These are phyloP conservation scores for Chlamydomonas asymmetrica DNA, from an alignment of 139 green algal genomes.

Conservation along the genomic window DNA sequence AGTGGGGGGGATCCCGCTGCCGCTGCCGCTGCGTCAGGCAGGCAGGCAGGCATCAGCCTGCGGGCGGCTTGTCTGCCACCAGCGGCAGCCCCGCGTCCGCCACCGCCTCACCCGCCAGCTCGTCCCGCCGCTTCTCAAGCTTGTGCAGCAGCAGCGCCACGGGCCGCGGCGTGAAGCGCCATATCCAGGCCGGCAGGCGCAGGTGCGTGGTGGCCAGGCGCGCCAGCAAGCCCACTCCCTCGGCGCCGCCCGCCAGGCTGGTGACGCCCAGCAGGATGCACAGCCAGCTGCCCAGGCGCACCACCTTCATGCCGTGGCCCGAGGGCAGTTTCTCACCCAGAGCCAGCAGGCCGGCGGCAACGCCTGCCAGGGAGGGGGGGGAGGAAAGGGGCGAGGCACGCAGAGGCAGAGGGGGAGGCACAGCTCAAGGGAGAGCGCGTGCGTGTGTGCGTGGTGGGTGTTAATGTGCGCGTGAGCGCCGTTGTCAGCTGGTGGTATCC, in stretches of 20 bases:
- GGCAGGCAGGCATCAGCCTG: too few species aligned
- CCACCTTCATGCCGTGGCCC: conserved; percentile 6
- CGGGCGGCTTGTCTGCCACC: not conserved
- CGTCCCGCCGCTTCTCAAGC: not conserved
- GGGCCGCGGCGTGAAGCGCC: conserved; percentile 7
- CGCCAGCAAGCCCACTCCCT: too few species aligned
- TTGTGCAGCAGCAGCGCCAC: not conserved
- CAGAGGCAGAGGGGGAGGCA: not conserved
- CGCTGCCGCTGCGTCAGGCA: too few species aligned
- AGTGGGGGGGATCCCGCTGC: too few species aligned
- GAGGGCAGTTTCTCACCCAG: conserved; percentile 71
- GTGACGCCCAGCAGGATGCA: conserved; percentile 57
- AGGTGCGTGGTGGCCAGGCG: conserved; percentile 10
- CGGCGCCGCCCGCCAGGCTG: conserved; percentile 45
- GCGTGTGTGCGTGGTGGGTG: too few species aligned
- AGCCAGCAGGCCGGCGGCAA: conserved; percentile 70
- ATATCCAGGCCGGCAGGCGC: not conserved
- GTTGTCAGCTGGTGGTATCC: not conserved
- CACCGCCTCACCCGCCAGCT: not conserved
- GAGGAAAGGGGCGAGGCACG: not conserved
- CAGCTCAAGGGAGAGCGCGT: not conserved
- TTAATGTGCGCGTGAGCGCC: not conserved
- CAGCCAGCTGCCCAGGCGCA: conserved; percentile 59
- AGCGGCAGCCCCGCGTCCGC: not conserved
- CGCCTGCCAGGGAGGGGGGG: conserved; percentile 32